A percentile compares a stretch with the other conserved stretches of the same genome.
Evolutionary conservation across 306 rosid species (phyloP).

Genomic region (Hippophae tibetana): DNA sequence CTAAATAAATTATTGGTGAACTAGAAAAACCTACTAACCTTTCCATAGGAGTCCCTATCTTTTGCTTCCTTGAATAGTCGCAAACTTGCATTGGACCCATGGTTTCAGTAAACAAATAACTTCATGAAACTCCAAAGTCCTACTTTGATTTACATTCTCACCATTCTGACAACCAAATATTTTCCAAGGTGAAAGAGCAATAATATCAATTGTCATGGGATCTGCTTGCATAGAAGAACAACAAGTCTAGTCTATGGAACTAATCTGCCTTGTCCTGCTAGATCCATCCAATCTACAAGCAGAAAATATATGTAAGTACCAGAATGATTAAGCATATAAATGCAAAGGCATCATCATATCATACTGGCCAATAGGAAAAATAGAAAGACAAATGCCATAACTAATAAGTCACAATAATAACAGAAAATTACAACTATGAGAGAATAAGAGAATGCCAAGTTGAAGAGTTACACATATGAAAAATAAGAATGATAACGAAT

Average conservation of each 20-base stretch:
- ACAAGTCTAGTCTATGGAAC: too few relatives aligned
- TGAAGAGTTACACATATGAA: background rate
- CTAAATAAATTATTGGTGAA: conserved; percentile 16
- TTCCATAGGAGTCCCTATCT: conserved; percentile 51
- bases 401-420: background rate
- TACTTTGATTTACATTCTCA: background rate
- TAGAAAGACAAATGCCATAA: background rate
- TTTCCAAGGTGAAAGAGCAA: conserved; percentile 86
- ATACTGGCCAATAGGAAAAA: background rate
- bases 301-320: too few relatives aligned
- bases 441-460: conserved; percentile 3
- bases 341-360: background rate
- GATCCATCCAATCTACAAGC: too few relatives aligned
- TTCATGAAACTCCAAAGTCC: conserved; percentile 3
- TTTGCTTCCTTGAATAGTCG: conserved; percentile 82
- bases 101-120: background rate
- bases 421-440: background rate
- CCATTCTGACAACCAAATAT: conserved; percentile 94
- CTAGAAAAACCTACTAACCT: conserved; percentile 38
- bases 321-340: background rate
- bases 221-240: conserved; percentile 43
- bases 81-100: conserved; percentile 18
- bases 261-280: too few relatives aligned
- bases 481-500: conserved; percentile 5
- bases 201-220: conserved; percentile 66